Evolutionary conservation across 2,329 filamentous ascomycete species (phyloP).

Genomic region (Xylariaceae sp.): DNA sequence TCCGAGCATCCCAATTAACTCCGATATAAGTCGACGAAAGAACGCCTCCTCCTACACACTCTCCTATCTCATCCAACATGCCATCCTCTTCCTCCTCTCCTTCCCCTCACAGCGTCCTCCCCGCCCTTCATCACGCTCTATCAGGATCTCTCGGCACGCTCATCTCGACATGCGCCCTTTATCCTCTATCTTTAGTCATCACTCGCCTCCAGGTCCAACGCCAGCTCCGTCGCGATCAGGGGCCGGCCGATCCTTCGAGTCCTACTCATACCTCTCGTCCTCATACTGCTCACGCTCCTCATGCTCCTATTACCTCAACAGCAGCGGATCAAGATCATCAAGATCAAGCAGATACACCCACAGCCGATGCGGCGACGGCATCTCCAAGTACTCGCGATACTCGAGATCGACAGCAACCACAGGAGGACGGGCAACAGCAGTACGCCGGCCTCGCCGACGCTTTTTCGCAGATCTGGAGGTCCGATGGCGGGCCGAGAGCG

Average conservation of each 20-base stretch:
- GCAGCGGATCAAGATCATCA: slow-evolving; percentile 1
- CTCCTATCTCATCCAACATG: slow-evolving; percentile 19
- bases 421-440: slow-evolving; percentile 2
- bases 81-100: slow-evolving; percentile 9
- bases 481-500: slow-evolving; percentile 64
- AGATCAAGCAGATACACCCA: slow-evolving; percentile 6
- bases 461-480: slow-evolving; percentile 61
- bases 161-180: slow-evolving; percentile 72
- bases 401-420: slow-evolving; percentile 1
- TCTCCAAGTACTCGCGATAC: not conserved
- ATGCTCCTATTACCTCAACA: not conserved
- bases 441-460: slow-evolving; percentile 68
- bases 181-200: slow-evolving; percentile 78
- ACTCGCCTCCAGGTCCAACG: slow-evolving; percentile 78
- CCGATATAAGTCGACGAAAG: no score
- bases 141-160: slow-evolving; percentile 77
- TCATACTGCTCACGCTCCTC: slow-evolving; percentile 12
- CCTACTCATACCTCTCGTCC: not conserved
- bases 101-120: slow-evolving; percentile 43
- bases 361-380: not conserved
- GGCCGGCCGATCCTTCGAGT: not conserved
- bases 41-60: slow-evolving; percentile 2
- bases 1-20: no score
- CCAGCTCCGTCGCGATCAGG: slow-evolving; percentile 41
- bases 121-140: slow-evolving; percentile 75